These are phyloP conservation scores for Ceratocystis harringtonii DNA, from an alignment of 2,329 filamentous ascomycete genomes.

Conservation along the genomic window DNA sequence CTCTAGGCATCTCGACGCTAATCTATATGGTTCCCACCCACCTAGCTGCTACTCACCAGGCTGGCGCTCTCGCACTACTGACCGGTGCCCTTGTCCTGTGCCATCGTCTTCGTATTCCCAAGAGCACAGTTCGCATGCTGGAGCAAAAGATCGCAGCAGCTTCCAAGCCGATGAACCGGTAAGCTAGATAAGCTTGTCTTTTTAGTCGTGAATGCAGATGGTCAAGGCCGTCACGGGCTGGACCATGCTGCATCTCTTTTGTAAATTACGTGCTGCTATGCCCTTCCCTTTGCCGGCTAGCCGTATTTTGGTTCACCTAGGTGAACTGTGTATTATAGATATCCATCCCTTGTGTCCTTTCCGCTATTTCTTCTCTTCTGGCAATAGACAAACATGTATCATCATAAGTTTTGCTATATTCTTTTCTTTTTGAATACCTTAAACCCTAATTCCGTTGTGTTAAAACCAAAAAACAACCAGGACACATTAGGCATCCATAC, in stretches of 20 bases:
- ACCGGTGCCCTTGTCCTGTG: conserved; percentile 70
- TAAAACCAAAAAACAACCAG: background rate
- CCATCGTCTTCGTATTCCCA: conserved; percentile 61
- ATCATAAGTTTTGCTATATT: background rate
- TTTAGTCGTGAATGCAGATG: background rate
- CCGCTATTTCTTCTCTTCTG: background rate
- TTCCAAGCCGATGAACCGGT: conserved; percentile 15
- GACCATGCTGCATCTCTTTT: background rate
- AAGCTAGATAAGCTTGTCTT: conserved; percentile 3
- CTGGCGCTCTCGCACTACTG: conserved; percentile 70
- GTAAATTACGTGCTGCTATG: background rate
- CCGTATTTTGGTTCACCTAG: background rate
- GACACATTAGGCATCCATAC: background rate
- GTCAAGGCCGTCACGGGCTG: background rate
- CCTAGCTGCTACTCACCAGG: conserved; percentile 82
- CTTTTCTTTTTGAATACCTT: conserved; percentile 13
- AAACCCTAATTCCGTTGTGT: conserved; percentile 14
- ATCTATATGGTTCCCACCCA: conserved; percentile 86
- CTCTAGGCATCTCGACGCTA: conserved; percentile 76
- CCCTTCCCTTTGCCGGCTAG: no score
- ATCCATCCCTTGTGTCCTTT: background rate
- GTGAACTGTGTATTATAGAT: conserved; percentile 1
- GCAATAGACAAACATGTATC: background rate
- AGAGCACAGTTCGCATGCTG: conserved; percentile 45
- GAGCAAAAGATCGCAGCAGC: conserved; percentile 30